Evolutionary conservation across 139 green algal genomes (phyloP).

Genomic region (Monoraphidium neglectum): DNA sequence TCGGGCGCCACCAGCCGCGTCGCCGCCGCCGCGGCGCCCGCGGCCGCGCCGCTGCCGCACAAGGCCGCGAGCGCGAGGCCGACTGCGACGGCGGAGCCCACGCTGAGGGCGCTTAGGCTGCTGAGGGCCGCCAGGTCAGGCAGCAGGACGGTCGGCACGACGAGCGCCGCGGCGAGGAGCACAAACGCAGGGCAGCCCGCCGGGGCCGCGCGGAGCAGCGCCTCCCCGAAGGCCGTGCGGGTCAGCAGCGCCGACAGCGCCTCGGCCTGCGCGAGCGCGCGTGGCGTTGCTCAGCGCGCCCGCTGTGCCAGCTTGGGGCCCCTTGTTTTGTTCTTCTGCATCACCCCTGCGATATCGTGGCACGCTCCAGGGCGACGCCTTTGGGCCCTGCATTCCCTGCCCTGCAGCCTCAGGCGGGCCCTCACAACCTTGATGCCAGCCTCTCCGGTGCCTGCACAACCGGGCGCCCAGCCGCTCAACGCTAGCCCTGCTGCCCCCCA

Average conservation of each 20-base stretch:
- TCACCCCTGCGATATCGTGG: too few relatives aligned
- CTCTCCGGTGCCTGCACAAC: too few relatives aligned
- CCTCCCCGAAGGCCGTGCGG: neutral
- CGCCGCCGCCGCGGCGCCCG: neutral
- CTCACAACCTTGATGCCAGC: too few relatives aligned
- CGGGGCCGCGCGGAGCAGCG: neutral
- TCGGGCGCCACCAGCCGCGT: conserved; percentile 14
- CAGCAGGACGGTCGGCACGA: conserved; percentile 82
- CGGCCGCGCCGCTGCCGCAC: neutral
- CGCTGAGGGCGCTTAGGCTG: conserved; percentile 60
- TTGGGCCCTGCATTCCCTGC: too few relatives aligned
- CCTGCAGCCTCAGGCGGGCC: too few relatives aligned
- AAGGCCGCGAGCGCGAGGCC: conserved; percentile 35
- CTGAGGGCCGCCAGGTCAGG: conserved; percentile 67
- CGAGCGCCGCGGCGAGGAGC: conserved; percentile 45
- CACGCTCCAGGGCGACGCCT: too few relatives aligned
- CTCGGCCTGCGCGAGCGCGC: conserved; percentile 27
- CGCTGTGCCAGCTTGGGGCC: neutral
- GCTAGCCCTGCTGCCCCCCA: neutral
- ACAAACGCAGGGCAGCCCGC: conserved; percentile 33
- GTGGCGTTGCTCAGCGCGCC: neutral
- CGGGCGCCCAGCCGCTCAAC: too few relatives aligned
- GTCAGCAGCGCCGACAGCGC: conserved; percentile 12
- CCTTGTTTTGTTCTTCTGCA: too few relatives aligned
- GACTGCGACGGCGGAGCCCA: conserved; percentile 36